Evolutionary conservation across 2,329 filamentous ascomycete genomes (phyloP), one percentile per base, ranked within the genome.

Genomic region (Ceratocystis smalleyi): DNA sequence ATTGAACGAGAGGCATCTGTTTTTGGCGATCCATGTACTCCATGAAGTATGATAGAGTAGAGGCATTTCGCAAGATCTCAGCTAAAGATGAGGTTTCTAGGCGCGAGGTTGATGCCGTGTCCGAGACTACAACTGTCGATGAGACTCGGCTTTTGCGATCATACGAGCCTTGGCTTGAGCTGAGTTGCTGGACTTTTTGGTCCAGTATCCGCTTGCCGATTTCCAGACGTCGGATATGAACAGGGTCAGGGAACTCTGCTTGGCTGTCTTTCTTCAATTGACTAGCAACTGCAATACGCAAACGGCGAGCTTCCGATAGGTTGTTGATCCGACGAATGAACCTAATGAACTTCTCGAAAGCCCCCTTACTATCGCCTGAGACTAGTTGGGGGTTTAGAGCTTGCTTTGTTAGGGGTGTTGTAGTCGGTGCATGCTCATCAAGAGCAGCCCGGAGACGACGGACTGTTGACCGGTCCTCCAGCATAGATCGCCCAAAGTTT

Each of bases 41-140:
- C 94, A 99, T 99, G 76, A 99, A 97, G 72, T 96, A 99, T 1
- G 94, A 97, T 7, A 99, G 79, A 0, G 90, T 92, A 0, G 92
- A 88, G 1, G 94, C 83, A 73, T 95, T 91, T 69, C 91, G 87
- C 65, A 99, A 79, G n/a, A 99, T 80, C 68, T 97, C 91, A 12
- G 86, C 83, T 1, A 97, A 78, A 0, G 88, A 85, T 6, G 87
- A 86, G 69, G 88, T 87, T 68, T 91, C 86, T 47, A 91, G 77
- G 55, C 80, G 81, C 1, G 87, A 87, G n/a, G 81, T 75, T 15
- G 73, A 72, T 1, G 73, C 71, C 6, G 71, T 70, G 62, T 73
- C 70, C 1, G 67, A 59, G 4, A 70, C 67, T 6, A 69, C 19
- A 5, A 22, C 55, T 24, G 65, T 5, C 71, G 65, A 59, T 68